Evolutionary conservation across 352 stramenopile species (phyloP).

Genomic region (Pseudoperonospora humuli): DNA sequence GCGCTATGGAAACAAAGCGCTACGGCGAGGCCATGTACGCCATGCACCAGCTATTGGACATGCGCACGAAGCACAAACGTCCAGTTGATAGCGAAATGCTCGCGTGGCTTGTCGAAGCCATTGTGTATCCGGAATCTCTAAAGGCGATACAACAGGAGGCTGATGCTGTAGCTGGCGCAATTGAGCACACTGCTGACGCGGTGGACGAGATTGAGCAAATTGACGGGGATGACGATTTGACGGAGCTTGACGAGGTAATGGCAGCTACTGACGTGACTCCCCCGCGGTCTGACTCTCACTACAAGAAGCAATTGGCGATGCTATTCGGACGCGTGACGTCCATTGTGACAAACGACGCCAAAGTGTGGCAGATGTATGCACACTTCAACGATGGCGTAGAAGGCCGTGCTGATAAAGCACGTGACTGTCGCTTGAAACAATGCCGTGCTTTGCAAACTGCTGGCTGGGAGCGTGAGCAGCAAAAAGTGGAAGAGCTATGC

Average conservation of each 20-base stretch:
- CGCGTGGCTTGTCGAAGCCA: constrained; percentile 72
- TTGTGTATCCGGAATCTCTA: constrained; percentile 54
- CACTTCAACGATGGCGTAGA: constrained; percentile 67
- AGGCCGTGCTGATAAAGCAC: constrained; percentile 52
- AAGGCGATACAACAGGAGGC: constrained; percentile 34
- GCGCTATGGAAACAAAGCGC: constrained; percentile 62
- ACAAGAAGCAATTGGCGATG: constrained; percentile 69
- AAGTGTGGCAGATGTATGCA: constrained; percentile 80
- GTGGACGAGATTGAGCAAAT: constrained; percentile 20
- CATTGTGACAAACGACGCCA: constrained; percentile 67
- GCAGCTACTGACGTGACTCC: constrained; percentile 39
- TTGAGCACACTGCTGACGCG: constrained; percentile 22
- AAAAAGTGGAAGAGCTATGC: constrained; percentile 53
- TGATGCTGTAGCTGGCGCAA: constrained; percentile 15
- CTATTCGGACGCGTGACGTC: constrained; percentile 73
- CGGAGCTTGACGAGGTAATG: constrained; percentile 40
- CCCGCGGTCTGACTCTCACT: constrained; percentile 45
- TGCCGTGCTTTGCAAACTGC: constrained; percentile 62
- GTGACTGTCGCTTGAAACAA: constrained; percentile 74
- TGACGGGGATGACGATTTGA: constrained; percentile 40
- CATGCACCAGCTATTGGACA: constrained; percentile 72
- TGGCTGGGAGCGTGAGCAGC: constrained; percentile 59
- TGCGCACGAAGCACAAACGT: constrained; percentile 77
- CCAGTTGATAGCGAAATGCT: constrained; percentile 69
- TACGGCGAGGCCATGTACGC: constrained; percentile 80